Conservation (phyloP, 2,329 filamentous ascomycete genomes). For the Hymenoscyphus albidus region DNA sequence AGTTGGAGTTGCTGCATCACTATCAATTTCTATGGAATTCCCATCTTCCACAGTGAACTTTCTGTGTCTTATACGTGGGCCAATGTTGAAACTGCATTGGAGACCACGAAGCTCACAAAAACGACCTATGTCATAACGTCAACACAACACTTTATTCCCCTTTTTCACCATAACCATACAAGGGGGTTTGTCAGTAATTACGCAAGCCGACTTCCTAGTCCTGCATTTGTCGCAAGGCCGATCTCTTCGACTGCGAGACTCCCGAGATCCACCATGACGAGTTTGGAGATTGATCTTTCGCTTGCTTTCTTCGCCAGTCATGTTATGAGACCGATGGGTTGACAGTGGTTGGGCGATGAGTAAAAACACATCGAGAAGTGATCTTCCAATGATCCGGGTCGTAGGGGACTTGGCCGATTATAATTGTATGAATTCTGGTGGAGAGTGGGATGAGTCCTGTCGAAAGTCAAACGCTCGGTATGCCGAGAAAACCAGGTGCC, state of each 20-base stretch:
- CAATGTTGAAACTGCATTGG: conserved; percentile 27
- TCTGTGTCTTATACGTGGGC: conserved; percentile 18
- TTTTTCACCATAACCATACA: conserved; percentile 35
- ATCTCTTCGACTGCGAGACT: conserved; percentile 44
- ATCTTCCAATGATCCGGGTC: not conserved
- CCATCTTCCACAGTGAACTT: not conserved
- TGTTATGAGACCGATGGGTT: not conserved
- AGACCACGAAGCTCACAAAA: conserved; percentile 30
- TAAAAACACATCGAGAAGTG: not conserved
- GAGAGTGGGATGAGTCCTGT: not conserved
- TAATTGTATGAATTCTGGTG: not conserved
- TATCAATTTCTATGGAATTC: not conserved
- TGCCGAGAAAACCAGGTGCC: not conserved
- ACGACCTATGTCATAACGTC: conserved; percentile 22
- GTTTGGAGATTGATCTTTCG: conserved; percentile 43
- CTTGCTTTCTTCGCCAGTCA: conserved; percentile 16
- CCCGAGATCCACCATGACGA: conserved; percentile 40
- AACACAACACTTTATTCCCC: not conserved
- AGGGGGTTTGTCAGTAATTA: conserved; percentile 43
- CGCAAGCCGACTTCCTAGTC: conserved; percentile 45
- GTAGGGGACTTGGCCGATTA: conserved; percentile 12
- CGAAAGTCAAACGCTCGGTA: not conserved
- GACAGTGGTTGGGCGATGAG: conserved; percentile 8
- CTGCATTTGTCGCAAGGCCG: conserved; percentile 46
- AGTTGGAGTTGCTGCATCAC: conserved; percentile 9